Conservation (phyloP, 106 monocot species). For the Acorus gramineus region DNA sequence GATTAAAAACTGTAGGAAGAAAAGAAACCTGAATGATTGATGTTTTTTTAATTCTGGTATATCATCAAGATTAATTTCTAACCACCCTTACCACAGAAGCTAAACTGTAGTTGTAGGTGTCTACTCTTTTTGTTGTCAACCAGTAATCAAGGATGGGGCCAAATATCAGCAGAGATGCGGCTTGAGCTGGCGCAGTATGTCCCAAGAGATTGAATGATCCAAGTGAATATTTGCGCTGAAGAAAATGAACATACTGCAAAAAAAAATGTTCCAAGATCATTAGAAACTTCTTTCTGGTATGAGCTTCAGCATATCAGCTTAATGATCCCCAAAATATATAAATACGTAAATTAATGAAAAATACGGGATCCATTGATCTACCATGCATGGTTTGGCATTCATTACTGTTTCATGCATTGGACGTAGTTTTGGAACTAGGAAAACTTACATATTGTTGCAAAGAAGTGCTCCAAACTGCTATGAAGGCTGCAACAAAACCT, state of each 20-base stretch:
- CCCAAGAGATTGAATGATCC: slow-evolving; percentile 64
- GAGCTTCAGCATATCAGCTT: too few relatives aligned
- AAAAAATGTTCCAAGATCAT: neutral
- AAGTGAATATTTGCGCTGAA: slow-evolving; percentile 60
- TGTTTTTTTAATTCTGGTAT: too few relatives aligned
- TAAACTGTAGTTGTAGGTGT: slow-evolving; percentile 41
- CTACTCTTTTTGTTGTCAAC: slow-evolving; percentile 57
- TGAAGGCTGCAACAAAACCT: slow-evolving; percentile 43
- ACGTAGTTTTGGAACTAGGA: neutral
- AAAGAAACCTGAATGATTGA: too few relatives aligned
- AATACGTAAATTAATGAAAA: too few relatives aligned
- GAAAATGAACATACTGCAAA: slow-evolving; percentile 54
- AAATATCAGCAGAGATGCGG: slow-evolving; percentile 36
- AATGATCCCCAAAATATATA: too few relatives aligned
- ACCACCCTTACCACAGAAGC: slow-evolving; percentile 26
- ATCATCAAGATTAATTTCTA: too few relatives aligned
- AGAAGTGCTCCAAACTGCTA: slow-evolving; percentile 71
- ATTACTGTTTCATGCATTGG: too few relatives aligned
- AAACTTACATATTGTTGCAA: slow-evolving; percentile 65
- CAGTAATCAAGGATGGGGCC: slow-evolving; percentile 65
- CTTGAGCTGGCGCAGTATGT: slow-evolving; percentile 60
- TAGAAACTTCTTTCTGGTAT: too few relatives aligned
- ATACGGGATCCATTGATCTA: too few relatives aligned
- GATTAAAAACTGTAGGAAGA: slow-evolving; percentile 44
- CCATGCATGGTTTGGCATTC: too few relatives aligned